These are phyloP conservation scores for Aspergillus sp. DNA, from an alignment of 2,329 filamentous ascomycete species.

Conservation along the genomic window DNA sequence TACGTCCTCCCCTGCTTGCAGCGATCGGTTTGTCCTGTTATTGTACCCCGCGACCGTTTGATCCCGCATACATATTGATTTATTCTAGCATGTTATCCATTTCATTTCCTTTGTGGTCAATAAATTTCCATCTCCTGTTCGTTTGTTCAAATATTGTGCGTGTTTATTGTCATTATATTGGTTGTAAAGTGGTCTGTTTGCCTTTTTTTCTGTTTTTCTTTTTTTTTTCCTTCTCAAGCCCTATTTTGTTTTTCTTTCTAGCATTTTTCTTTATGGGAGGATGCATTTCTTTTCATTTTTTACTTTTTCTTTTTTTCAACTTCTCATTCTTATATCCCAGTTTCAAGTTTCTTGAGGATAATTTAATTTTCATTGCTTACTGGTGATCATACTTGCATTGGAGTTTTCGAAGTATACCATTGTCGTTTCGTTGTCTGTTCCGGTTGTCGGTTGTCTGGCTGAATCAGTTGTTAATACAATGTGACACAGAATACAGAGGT, in stretches of 20 bases:
- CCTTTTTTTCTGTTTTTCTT: conserved; percentile 1
- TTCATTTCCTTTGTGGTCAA: conserved; percentile 14
- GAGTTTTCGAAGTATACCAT: no score
- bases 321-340: no score
- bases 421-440: no score
- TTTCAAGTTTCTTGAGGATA: no score
- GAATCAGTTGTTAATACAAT: no score
- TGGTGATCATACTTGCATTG: no score
- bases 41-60: conserved; percentile 16
- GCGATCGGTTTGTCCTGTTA: conserved; percentile 28
- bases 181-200: conserved; percentile 10
- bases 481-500: no score
- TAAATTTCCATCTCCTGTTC: conserved; percentile 14
- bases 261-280: background rate
- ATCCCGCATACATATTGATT: conserved; percentile 27
- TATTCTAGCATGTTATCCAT: conserved; percentile 28
- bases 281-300: background rate
- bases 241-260: background rate
- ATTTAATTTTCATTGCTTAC: no score
- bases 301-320: no score
- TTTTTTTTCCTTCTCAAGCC: conserved; percentile 6
- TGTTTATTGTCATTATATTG: conserved; percentile 11
- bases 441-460: no score
- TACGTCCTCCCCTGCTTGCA: conserved; percentile 27
- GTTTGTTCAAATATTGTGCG: conserved; percentile 14